Evolutionary conservation across 1,139 yeast species (phyloP).

Genomic region (Kodamaea ohmeri): DNA sequence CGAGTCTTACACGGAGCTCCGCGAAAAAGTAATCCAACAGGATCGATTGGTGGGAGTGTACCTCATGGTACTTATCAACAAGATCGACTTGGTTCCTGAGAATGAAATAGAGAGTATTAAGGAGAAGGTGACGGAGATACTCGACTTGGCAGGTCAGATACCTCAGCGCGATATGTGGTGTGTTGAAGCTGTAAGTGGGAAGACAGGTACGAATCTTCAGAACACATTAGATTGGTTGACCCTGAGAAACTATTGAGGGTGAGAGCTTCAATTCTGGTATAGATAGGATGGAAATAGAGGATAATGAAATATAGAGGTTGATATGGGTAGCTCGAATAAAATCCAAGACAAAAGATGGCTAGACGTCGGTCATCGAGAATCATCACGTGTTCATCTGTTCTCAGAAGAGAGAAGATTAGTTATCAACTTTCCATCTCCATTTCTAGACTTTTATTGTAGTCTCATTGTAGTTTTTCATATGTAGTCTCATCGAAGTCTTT

Average conservation of each 20-base stretch:
- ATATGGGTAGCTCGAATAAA: too few species aligned
- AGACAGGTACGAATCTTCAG: conserved; percentile 49
- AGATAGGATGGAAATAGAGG: too few species aligned
- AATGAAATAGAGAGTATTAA: conserved; percentile 18
- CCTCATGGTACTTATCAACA: conserved; percentile 54
- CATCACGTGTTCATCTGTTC: too few species aligned
- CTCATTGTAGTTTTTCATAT: too few species aligned
- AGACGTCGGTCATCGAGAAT: too few species aligned
- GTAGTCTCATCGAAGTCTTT: too few species aligned
- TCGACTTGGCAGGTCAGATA: conserved; percentile 25
- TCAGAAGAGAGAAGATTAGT: too few species aligned
- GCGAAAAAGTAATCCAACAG: conserved; percentile 55
- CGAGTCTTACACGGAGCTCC: conserved; percentile 66
- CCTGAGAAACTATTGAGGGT: conserved; percentile 5
- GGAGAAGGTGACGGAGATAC: conserved; percentile 18
- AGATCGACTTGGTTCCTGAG: conserved; percentile 45
- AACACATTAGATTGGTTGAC: conserved; percentile 50
- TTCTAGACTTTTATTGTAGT: too few species aligned
- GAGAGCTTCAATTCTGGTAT: too few species aligned
- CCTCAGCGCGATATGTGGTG: conserved; percentile 33
- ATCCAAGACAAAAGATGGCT: too few species aligned
- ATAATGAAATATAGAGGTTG: too few species aligned
- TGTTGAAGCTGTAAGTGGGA: conserved; percentile 53
- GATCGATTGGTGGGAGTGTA: conserved; percentile 70
- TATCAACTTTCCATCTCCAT: too few species aligned